Percentiles rank a stretch among this genome's conserved stretches.
phyloP scores from a whole-genome alignment of 768 basidiomycete genomes.

The Lentinula lateritia region DNA sequence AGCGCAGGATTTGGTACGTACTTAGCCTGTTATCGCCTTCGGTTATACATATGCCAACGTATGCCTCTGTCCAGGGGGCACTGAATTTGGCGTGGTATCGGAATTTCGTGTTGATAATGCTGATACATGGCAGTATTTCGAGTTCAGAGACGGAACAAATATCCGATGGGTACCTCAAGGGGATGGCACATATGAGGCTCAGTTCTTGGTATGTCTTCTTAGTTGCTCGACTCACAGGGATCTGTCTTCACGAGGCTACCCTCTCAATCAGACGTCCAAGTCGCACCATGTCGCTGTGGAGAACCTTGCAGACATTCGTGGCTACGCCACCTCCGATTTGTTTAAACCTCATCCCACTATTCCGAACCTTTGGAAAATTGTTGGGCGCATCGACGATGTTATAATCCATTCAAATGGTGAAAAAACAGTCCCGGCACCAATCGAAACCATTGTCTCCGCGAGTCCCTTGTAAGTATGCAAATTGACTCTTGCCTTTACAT shows the following conservation, averaged over 20 bases:
- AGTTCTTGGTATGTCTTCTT: conserved; percentile 1
- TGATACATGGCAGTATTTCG: conserved; percentile 2
- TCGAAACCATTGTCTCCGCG: conserved; percentile 17
- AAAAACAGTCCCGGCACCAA: conserved; percentile 26
- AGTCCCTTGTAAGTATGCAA: conserved; percentile 17
- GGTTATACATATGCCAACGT: background rate
- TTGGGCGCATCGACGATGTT: conserved; percentile 27
- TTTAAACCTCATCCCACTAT: conserved; percentile 39
- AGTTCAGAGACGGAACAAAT: background rate
- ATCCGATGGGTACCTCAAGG: conserved; percentile 9
- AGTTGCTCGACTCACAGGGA: too few relatives aligned
- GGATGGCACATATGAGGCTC: conserved; percentile 6
- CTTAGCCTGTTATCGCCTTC: background rate
- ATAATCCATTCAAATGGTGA: conserved; percentile 24
- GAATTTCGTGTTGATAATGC: background rate
- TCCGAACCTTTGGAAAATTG: conserved; percentile 33
- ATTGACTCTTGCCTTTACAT: background rate
- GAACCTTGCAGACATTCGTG: conserved; percentile 16
- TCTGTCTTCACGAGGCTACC: background rate
- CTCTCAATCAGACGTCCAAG: conserved; percentile 15
- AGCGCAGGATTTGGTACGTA: background rate
- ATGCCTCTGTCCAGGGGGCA: background rate
- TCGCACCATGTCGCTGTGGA: conserved; percentile 18
- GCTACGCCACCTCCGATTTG: conserved; percentile 40
- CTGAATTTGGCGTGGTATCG: background rate